Evolutionary conservation across 2,329 filamentous ascomycete genomes (phyloP).

Genomic region (Podosphaera xanthii): DNA sequence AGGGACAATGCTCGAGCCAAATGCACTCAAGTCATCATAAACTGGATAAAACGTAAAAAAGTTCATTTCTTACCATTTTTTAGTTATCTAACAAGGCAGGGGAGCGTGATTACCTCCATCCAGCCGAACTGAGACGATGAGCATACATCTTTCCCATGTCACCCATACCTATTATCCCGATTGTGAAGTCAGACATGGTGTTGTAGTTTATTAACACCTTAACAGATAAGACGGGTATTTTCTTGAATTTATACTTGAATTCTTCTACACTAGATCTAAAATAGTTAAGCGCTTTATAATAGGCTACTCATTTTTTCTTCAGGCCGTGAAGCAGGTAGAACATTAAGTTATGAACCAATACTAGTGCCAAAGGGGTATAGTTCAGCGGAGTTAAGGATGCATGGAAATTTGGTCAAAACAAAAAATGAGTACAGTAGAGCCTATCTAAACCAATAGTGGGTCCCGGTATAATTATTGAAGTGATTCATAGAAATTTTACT

Average conservation of each 20-base stretch:
- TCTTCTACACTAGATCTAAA: background rate
- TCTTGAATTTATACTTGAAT: background rate
- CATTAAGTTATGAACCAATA: too few species aligned
- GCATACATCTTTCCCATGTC: slow-evolving; percentile 99
- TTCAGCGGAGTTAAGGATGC: too few species aligned
- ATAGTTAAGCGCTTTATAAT: background rate
- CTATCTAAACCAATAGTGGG: too few species aligned
- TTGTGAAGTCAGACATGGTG: slow-evolving; percentile 32
- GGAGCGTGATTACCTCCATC: slow-evolving; percentile 63
- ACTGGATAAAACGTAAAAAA: background rate
- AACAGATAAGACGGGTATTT: background rate
- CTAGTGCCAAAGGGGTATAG: too few species aligned
- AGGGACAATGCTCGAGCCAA: slow-evolving; percentile 95
- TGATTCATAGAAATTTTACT: too few species aligned
- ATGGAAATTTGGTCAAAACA: too few species aligned
- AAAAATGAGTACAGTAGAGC: too few species aligned
- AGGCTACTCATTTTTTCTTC: background rate
- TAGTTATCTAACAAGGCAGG: background rate
- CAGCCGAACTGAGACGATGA: slow-evolving; percentile 63
- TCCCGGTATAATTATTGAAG: too few species aligned
- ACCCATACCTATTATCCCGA: slow-evolving; percentile 96
- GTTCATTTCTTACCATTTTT: background rate
- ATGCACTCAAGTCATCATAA: slow-evolving; percentile 99
- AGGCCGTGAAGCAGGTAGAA: too few species aligned
- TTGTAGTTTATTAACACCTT: too few species aligned